These are phyloP conservation scores for Calendula officinalis DNA, from an alignment of 129 eudicot genomes.

Conservation along the genomic window DNA sequence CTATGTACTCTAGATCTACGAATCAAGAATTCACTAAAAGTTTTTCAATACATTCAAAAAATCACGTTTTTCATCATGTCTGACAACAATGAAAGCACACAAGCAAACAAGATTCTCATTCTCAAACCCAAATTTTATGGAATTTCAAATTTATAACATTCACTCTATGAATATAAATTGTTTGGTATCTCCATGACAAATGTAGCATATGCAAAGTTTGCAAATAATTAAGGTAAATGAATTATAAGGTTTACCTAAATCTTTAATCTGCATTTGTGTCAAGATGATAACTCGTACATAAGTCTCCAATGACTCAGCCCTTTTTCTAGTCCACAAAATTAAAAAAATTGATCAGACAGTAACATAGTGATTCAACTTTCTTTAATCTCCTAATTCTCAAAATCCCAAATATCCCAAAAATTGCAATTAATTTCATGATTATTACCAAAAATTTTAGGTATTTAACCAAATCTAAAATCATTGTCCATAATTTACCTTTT, in stretches of 20 bases:
- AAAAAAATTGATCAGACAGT: slow-evolving; percentile 4
- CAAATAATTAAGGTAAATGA: too few species aligned
- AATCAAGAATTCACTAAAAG: too few species aligned
- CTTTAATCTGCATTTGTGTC: slow-evolving; percentile 89
- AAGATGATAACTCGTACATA: slow-evolving; percentile 83
- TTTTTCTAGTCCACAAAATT: slow-evolving; percentile 53
- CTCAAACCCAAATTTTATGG: too few species aligned
- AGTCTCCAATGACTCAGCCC: slow-evolving; percentile 85
- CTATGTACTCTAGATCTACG: too few species aligned
- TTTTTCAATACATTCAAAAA: too few species aligned
- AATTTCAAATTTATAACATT: too few species aligned
- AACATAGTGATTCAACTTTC: slow-evolving; percentile 6
- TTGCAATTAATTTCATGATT: not conserved
- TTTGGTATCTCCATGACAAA: too few species aligned
- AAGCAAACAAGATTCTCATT: too few species aligned
- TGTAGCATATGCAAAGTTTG: too few species aligned
- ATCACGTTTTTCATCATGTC: too few species aligned
- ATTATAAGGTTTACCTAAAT: slow-evolving; percentile 59
- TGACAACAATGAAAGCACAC: too few species aligned
- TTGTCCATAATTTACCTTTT: slow-evolving; percentile 45
- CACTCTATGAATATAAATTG: too few species aligned
- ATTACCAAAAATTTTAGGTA: not conserved
- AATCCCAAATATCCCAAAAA: not conserved
- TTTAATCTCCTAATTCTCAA: not conserved
- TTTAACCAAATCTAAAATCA: not conserved